Base-by-base conservation (phyloP, 495 filamentous ascomycete species). In the Podospora conica region DNA sequence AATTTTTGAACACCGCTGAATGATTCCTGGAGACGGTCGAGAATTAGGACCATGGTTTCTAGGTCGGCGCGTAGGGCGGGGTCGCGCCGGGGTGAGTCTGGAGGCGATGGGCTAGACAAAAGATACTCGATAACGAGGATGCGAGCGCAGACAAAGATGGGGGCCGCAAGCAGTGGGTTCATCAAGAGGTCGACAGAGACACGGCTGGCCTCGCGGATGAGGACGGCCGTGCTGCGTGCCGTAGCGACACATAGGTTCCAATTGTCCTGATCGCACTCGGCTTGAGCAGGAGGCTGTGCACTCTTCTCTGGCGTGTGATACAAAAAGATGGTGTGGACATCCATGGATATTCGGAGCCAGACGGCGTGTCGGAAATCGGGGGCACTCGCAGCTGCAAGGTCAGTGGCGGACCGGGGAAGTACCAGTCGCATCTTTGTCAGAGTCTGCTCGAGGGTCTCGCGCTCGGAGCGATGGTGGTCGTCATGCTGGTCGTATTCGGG, bases 141-240 rank as follows among this genome's bases (percentile, higher is more conserved):
- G 15, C 61, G 61, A 22, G 25, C 53, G 40, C 40, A 55, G 15
- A 24, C 55, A 29, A 63, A 63, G 18, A 63, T 55, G 53, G 61
- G 53, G 3, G 61, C 61, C 4, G 61, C 48, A 9, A 63, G 3
- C 18, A 21, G 40, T 1, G 61, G 61, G 27, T 63, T 63, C 61
- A 63, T 55, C 5, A 63, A 18, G 25, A 63, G 61, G 53, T 63
- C 61, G 23, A 24, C 55, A 9, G 61, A 63, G 24, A 63, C 61
- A 2, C 61, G 48, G 61, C 61, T 55, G 3, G 61, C 25, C n/a
- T 63, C 61, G 7, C 61, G 53, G 27, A 63, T 22, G 5, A 55
- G 22, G 18, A 20, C 12, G 61, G 53, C 61, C 2, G 61, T 63
- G 48, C 56, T 56, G 15, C 53, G 61, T 3, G 61, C 61, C 10